Percentiles rank a stretch among this genome's conserved stretches.
These are phyloP conservation scores for Lactarius trivialis DNA, from an alignment of 768 basidiomycete genomes.

Conservation along the genomic window DNA sequence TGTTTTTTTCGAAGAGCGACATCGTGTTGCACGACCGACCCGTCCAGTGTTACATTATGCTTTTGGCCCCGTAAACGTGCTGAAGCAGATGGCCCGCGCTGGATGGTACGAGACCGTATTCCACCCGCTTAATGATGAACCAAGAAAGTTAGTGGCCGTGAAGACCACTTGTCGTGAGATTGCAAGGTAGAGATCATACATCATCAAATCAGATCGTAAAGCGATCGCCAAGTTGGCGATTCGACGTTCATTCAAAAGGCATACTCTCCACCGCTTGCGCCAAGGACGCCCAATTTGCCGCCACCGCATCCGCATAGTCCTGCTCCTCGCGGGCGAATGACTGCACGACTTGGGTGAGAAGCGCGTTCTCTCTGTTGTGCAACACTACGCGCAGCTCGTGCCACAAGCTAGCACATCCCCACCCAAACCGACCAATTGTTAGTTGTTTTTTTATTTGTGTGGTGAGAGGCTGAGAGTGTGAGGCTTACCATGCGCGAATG, in stretches of 20 bases:
- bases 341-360: constrained; percentile 68
- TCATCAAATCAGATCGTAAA: constrained; percentile 15
- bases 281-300: constrained; percentile 70
- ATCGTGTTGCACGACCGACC: no score
- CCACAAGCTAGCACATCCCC: constrained; percentile 66
- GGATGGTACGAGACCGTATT: background rate
- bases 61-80: background rate
- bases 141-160: background rate
- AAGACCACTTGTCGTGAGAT: background rate
- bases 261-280: constrained; percentile 66
- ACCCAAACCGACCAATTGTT: constrained; percentile 2
- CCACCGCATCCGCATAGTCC: constrained; percentile 54
- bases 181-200: background rate
- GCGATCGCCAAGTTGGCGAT: background rate
- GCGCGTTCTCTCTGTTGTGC: constrained; percentile 83
- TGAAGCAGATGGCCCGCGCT: background rate
- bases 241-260: constrained; percentile 67
- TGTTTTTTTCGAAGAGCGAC: no score
- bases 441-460: background rate
- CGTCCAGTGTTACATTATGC: no score
- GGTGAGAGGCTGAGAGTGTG: background rate
- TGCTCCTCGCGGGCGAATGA: constrained; percentile 69
- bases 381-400: constrained; percentile 90
- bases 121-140: background rate
- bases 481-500: constrained; percentile 72